Conservation (phyloP, 2,329 filamentous ascomycete genomes). For the Fusarium oligoseptatum region DNA sequence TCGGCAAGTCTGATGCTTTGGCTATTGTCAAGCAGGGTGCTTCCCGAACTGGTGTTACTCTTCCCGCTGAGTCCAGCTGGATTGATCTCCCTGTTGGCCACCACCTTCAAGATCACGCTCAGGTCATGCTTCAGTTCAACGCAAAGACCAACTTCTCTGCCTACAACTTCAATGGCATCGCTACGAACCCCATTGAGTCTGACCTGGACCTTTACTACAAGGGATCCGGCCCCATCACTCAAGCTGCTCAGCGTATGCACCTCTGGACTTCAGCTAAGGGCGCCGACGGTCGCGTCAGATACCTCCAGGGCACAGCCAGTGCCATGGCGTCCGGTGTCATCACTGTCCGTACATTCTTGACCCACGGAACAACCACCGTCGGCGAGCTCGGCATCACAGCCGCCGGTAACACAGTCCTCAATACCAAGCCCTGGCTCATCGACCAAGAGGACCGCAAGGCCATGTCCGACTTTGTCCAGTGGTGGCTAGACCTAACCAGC, state of each 20-base stretch:
- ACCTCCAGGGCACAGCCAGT: constrained; percentile 43
- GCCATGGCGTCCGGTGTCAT: constrained; percentile 43
- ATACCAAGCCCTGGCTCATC: constrained; percentile 47
- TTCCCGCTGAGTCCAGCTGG: constrained; percentile 64
- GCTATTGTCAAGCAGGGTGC: constrained; percentile 59
- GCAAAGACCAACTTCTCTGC: constrained; percentile 40
- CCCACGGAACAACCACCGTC: constrained; percentile 42
- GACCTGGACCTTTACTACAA: constrained; percentile 45
- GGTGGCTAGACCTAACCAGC: constrained; percentile 40
- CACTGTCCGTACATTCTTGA: constrained; percentile 42
- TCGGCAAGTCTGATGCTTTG: constrained; percentile 72
- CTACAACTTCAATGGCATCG: constrained; percentile 44
- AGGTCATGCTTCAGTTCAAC: constrained; percentile 51
- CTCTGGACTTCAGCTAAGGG: constrained; percentile 45
- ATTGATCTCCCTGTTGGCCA: constrained; percentile 70
- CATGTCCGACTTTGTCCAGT: constrained; percentile 44
- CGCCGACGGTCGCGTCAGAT: constrained; percentile 40
- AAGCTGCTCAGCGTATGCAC: constrained; percentile 47
- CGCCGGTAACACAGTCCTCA: constrained; percentile 44
- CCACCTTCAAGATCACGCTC: constrained; percentile 68
- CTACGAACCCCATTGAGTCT: constrained; percentile 18
- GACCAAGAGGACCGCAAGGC: constrained; percentile 43
- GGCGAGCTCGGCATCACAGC: constrained; percentile 44
- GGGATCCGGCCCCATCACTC: constrained; percentile 45
- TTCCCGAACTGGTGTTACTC: constrained; percentile 62